Evolutionary conservation across 305 asterid species (phyloP).

Genomic region (Solanum chacoense): DNA sequence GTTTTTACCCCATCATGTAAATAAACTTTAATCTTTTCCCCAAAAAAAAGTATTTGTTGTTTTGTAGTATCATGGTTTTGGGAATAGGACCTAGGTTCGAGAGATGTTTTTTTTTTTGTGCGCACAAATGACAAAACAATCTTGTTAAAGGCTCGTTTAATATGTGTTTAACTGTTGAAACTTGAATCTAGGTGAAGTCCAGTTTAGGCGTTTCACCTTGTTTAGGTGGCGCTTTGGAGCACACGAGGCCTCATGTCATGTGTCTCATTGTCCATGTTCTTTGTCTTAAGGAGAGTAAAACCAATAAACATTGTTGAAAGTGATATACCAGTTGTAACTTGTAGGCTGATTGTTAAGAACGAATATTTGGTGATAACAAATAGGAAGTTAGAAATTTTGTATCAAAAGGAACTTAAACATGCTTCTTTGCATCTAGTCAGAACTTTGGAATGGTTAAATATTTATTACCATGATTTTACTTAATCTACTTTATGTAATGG

Average conservation of each 20-base stretch:
- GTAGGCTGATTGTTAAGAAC: background rate
- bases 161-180: background rate
- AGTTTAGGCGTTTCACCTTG: background rate
- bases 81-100: background rate
- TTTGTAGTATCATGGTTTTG: background rate
- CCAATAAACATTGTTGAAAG: background rate
- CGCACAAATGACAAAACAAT: background rate
- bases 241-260: background rate
- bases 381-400: background rate
- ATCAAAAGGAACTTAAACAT: background rate
- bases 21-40: background rate
- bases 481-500: background rate
- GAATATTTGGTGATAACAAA: background rate
- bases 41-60: background rate
- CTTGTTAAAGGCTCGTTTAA: background rate
- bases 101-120: background rate
- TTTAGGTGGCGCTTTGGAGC: background rate
- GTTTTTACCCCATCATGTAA: background rate
- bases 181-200: background rate
- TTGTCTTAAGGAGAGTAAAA: background rate
- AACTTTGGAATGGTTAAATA: background rate
- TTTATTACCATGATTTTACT: background rate
- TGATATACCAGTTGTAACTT: background rate
- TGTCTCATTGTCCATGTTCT: background rate
- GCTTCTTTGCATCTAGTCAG: background rate